Conservation (phyloP, 108 stramenopile species). For the Bacterosira constricta region DNA sequence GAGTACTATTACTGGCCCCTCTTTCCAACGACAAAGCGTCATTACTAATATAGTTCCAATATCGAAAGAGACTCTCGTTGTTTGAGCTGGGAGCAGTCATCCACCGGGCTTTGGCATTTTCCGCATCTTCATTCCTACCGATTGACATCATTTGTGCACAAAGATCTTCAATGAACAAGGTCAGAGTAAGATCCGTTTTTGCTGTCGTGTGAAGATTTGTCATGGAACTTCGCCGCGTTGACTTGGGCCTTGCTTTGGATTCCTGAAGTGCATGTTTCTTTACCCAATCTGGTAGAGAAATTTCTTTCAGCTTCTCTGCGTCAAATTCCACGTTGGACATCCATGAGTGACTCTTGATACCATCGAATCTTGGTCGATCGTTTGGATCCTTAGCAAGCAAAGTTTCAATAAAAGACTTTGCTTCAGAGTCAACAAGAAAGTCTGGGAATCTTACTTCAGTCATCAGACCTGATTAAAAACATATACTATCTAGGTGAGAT, state of each 20-base stretch:
- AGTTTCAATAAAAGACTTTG: neutral
- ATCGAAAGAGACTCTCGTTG: constrained; percentile 10
- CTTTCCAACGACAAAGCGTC: no score
- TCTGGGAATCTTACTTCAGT: constrained; percentile 34
- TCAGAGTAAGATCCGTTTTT: constrained; percentile 4
- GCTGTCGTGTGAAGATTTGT: neutral
- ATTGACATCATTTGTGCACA: constrained; percentile 6
- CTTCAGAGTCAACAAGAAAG: neutral
- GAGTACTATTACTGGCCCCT: no score
- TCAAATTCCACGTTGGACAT: constrained; percentile 13
- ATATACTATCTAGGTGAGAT: no score
- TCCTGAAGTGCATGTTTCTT: constrained; percentile 8
- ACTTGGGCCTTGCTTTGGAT: constrained; percentile 12
- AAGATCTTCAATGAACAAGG: constrained; percentile 10
- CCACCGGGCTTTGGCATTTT: constrained; percentile 12
- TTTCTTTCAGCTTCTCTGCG: neutral
- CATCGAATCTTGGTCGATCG: constrained; percentile 8
- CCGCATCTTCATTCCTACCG: constrained; percentile 4
- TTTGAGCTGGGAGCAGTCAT: neutral
- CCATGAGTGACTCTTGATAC: constrained; percentile 15
- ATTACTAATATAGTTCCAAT: constrained; percentile 20
- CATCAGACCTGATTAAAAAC: no score
- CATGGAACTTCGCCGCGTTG: neutral
- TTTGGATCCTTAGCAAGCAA: constrained; percentile 22
- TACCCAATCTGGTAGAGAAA: constrained; percentile 23